These are phyloP conservation scores for Escallonia rubra DNA, from an alignment of 129 eudicot species.

Conservation along the genomic window DNA sequence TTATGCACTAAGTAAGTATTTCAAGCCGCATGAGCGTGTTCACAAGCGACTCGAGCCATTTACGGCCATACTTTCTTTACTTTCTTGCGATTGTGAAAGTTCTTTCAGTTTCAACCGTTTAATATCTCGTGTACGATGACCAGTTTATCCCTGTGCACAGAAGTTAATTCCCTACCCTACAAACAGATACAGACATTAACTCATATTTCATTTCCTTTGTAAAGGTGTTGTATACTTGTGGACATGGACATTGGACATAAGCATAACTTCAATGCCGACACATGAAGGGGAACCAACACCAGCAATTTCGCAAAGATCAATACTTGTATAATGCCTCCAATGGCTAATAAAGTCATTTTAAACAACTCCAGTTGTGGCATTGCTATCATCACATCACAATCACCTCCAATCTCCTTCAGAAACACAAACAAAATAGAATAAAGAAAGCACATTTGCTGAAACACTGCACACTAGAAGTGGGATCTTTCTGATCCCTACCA, in stretches of 20 bases:
- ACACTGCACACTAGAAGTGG: conserved; percentile 8
- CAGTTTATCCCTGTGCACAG: no score
- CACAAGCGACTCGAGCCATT: no score
- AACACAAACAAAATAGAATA: not conserved
- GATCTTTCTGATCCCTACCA: conserved; percentile 6
- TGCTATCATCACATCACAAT: conserved; percentile 12
- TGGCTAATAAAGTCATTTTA: not conserved
- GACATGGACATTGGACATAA: not conserved
- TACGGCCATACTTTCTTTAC: no score
- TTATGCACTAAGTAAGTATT: no score
- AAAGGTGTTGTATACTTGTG: not conserved
- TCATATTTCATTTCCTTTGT: not conserved
- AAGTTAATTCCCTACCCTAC: no score
- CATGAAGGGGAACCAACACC: conserved; percentile 26
- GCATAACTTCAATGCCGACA: conserved; percentile 23
- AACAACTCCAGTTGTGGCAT: conserved; percentile 1
- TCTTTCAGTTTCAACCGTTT: no score
- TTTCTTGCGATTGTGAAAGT: no score
- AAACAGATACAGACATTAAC: no score
- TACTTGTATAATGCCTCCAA: not conserved
- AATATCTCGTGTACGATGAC: no score
- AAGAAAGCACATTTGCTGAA: not conserved
- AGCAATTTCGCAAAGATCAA: conserved; percentile 17
- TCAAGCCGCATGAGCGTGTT: no score
- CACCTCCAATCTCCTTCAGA: conserved; percentile 12